These are phyloP conservation scores for Candida morakotiae DNA, from an alignment of 805 yeast species.

Conservation along the genomic window DNA sequence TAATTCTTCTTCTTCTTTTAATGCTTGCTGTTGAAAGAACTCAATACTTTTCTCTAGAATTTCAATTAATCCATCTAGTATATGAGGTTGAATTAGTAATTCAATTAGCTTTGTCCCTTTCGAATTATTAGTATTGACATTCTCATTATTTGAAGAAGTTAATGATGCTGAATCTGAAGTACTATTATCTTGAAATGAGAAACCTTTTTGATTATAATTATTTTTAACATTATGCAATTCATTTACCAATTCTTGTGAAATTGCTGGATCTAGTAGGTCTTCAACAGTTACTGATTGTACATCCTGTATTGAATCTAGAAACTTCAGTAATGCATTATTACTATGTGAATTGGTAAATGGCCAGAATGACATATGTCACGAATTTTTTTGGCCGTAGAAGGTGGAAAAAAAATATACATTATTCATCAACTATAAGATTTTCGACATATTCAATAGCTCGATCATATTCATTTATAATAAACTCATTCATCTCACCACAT, in stretches of 20 bases:
- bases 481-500: conserved; percentile 43
- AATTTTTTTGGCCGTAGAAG: conserved; percentile 1
- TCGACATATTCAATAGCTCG: conserved; percentile 45
- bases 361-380: conserved; percentile 40
- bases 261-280: conserved; percentile 28
- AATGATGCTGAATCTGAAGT: conserved; percentile 26
- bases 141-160: conserved; percentile 30
- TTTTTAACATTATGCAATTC: conserved; percentile 36
- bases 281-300: conserved; percentile 26
- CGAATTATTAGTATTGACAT: conserved; percentile 15
- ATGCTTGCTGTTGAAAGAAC: conserved; percentile 30
- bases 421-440: conserved; percentile 21
- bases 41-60: conserved; percentile 54
- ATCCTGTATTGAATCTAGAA: conserved; percentile 35
- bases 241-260: conserved; percentile 32
- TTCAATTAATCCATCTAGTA: conserved; percentile 63
- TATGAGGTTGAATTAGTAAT: conserved; percentile 73
- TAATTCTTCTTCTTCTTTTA: conserved; percentile 20
- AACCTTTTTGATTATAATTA: conserved; percentile 24
- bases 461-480: conserved; percentile 46
- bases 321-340: conserved; percentile 38
- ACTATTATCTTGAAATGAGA: conserved; percentile 18
- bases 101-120: conserved; percentile 61
- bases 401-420: neutral
- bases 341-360: conserved; percentile 37